A percentile compares a stretch with the other conserved stretches of the same genome.
Conservation (phyloP, 805 yeast genomes). For the Ogataea corticis region DNA sequence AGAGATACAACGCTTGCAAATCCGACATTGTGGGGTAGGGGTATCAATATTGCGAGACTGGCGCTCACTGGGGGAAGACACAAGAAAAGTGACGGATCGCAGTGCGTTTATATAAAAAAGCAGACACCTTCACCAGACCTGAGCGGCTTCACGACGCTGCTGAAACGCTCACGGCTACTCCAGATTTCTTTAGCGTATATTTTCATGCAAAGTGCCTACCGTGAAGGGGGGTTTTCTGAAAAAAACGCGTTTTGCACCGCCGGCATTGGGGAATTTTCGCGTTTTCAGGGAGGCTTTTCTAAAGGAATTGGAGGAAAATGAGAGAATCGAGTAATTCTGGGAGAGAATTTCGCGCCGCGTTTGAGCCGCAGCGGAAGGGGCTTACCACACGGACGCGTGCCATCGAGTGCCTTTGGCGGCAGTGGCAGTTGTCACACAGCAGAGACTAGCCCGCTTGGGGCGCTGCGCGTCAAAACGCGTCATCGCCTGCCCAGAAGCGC, state of each 20-base stretch:
- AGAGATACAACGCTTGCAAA: constrained; percentile 50
- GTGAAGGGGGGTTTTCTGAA: constrained; percentile 3
- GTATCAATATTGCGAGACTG: neutral
- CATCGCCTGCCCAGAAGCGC: too few relatives aligned
- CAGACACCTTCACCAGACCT: neutral
- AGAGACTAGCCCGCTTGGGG: too few relatives aligned
- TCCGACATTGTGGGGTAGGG: constrained; percentile 37
- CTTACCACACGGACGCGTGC: too few relatives aligned
- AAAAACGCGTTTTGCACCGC: neutral
- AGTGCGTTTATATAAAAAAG: neutral
- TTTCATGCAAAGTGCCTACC: constrained; percentile 7
- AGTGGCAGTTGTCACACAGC: too few relatives aligned
- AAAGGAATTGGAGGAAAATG: neutral
- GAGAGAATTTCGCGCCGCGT: too few relatives aligned
- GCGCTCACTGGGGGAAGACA: too few relatives aligned
- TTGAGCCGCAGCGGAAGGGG: neutral
- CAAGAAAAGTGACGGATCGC: neutral
- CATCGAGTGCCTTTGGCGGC: too few relatives aligned
- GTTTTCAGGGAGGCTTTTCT: neutral
- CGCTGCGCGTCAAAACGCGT: too few relatives aligned
- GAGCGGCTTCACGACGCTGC: neutral
- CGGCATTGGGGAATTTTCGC: constrained; percentile 3
- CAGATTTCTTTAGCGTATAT: neutral
- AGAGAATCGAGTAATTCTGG: neutral
- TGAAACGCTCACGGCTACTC: neutral